Evolutionary conservation across 768 basidiomycete genomes (phyloP).

Genomic region (Cytidiella melzeri): DNA sequence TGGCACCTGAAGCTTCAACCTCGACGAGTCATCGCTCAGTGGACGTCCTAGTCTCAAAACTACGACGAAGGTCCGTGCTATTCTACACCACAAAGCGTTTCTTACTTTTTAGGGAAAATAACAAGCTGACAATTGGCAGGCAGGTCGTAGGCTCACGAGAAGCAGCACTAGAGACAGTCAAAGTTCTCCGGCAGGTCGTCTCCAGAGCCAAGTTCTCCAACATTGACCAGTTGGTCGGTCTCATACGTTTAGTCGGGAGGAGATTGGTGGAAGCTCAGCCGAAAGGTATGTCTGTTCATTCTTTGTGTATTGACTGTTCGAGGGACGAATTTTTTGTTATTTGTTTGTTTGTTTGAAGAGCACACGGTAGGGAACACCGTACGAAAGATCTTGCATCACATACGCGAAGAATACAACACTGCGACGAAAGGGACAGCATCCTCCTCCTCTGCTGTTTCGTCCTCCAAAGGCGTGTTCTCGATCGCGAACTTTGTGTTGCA

Average conservation of each 20-base stretch:
- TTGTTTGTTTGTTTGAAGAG: conserved; percentile 43
- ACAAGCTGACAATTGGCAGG: conserved; percentile 33
- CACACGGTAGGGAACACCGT: conserved; percentile 94
- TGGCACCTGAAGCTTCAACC: too few species aligned
- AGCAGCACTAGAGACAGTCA: conserved; percentile 84
- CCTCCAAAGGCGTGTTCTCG: conserved; percentile 47
- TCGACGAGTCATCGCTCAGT: conserved; percentile 62
- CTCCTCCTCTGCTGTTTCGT: conserved; percentile 18
- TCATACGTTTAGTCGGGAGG: conserved; percentile 75
- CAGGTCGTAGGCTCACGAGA: conserved; percentile 89
- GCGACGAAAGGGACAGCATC: conserved; percentile 38
- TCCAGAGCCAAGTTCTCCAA: conserved; percentile 81
- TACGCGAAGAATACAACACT: conserved; percentile 91
- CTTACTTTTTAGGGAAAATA: conserved; percentile 10
- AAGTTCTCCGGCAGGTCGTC: conserved; percentile 85
- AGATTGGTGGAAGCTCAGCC: conserved; percentile 87
- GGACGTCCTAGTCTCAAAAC: conserved; percentile 61
- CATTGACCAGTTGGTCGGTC: conserved; percentile 76
- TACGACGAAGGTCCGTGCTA: conserved; percentile 63
- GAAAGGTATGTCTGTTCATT: conserved; percentile 56
- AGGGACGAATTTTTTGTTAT: conserved; percentile 4
- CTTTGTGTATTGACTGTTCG: conserved; percentile 1
- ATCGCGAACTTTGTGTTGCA: conserved; percentile 80
- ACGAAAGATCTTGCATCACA: conserved; percentile 86
- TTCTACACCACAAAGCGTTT: not conserved